Percentiles rank a stretch among this genome's conserved stretches.
Conservation (phyloP, 2,329 filamentous ascomycete species). For the Mycogone perniciosa region DNA sequence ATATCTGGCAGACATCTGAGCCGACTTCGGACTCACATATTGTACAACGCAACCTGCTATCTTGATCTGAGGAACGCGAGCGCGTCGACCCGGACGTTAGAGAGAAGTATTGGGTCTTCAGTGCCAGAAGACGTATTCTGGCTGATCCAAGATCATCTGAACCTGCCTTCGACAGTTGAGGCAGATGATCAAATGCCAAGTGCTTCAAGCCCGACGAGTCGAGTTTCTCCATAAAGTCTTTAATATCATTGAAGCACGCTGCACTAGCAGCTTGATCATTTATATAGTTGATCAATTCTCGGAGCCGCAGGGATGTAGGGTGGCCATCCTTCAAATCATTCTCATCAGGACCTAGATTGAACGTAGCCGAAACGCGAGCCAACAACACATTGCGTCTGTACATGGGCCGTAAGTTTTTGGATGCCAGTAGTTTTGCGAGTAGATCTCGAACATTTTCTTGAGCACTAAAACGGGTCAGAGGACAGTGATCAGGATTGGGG, state of each 20-base stretch:
- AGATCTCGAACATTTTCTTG: conserved; percentile 23
- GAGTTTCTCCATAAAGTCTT: conserved; percentile 37
- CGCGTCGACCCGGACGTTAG: conserved; percentile 31
- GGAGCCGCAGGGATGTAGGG: conserved; percentile 26
- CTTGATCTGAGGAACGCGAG: conserved; percentile 14
- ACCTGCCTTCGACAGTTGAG: conserved; percentile 24
- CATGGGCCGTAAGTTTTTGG: conserved; percentile 28
- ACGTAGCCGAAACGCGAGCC: conserved; percentile 33
- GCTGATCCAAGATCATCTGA: conserved; percentile 19
- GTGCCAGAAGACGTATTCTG: conserved; percentile 28
- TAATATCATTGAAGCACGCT: conserved; percentile 43
- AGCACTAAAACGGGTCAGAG: conserved; percentile 17
- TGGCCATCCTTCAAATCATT: conserved; percentile 23
- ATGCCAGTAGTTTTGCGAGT: conserved; percentile 25
- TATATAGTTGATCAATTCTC: conserved; percentile 32
- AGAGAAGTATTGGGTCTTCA: conserved; percentile 40
- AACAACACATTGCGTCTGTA: conserved; percentile 35
- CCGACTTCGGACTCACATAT: conserved; percentile 19
- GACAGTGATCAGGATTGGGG: too few species aligned
- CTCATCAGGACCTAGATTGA: conserved; percentile 27
- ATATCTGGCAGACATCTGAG: conserved; percentile 16
- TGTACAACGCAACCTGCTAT: conserved; percentile 19
- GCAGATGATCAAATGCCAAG: conserved; percentile 33
- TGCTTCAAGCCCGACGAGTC: conserved; percentile 33
- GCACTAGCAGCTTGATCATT: conserved; percentile 29